Evolutionary conservation across 768 basidiomycete species (phyloP).

Genomic region (Mycena epipterygia): DNA sequence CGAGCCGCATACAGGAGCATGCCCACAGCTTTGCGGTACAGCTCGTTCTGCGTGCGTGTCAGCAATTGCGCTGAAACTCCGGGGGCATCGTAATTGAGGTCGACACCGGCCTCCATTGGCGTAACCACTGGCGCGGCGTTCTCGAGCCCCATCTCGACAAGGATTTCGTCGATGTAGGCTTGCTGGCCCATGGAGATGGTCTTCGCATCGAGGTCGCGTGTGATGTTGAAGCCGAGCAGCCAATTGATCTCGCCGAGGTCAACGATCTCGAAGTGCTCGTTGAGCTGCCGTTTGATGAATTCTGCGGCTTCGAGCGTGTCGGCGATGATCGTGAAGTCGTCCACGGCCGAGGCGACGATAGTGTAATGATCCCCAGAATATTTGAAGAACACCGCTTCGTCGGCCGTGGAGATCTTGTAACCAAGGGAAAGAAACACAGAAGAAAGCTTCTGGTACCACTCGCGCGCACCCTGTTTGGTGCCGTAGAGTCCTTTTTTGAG

Average conservation of each 20-base stretch:
- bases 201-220: constrained; percentile 29
- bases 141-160: constrained; percentile 37
- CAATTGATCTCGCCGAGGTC: constrained; percentile 45
- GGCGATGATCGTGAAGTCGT: constrained; percentile 43
- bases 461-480: constrained; percentile 44
- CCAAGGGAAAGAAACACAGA: constrained; percentile 17
- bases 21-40: constrained; percentile 29
- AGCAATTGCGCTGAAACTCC: constrained; percentile 20
- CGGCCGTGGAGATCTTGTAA: constrained; percentile 20
- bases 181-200: constrained; percentile 43
- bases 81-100: constrained; percentile 21
- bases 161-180: constrained; percentile 40
- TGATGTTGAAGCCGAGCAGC: constrained; percentile 45
- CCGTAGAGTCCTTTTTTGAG: constrained; percentile 24
- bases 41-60: constrained; percentile 16
- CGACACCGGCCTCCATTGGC: constrained; percentile 34
- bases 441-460: constrained; percentile 45
- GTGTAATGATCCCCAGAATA: constrained; percentile 21
- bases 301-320: constrained; percentile 37
- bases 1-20: constrained; percentile 31
- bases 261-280: constrained; percentile 35
- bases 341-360: constrained; percentile 34
- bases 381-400: constrained; percentile 37
- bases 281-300: constrained; percentile 27
- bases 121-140: constrained; percentile 38